A percentile compares a stretch with the other conserved stretches of the same genome.
Conservation (phyloP, 768 basidiomycete species). For the Amanita molliuscula region DNA sequence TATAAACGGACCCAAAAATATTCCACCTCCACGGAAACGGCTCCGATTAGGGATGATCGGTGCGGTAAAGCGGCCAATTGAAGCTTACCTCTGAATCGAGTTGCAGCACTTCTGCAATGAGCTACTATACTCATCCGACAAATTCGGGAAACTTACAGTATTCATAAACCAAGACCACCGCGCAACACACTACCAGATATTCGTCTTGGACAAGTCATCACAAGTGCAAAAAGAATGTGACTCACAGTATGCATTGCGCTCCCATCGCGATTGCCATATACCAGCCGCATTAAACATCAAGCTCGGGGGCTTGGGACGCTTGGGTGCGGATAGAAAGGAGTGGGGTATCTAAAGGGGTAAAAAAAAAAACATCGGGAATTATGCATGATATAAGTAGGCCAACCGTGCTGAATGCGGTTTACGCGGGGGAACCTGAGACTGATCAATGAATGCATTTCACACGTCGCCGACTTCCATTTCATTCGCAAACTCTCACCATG, state of each 20-base stretch:
- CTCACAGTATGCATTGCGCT: slow-evolving; percentile 7
- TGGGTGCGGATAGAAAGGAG: too few relatives aligned
- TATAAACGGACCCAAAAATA: slow-evolving; percentile 17
- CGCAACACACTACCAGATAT: slow-evolving; percentile 12
- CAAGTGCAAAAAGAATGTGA: background rate
- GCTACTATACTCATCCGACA: background rate
- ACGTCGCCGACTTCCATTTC: too few relatives aligned
- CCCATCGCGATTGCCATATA: slow-evolving; percentile 5
- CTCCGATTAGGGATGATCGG: background rate
- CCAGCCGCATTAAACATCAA: slow-evolving; percentile 1
- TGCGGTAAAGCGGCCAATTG: background rate
- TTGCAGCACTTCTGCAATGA: slow-evolving; percentile 12
- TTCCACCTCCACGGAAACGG: slow-evolving; percentile 13
- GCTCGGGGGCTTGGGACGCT: background rate
- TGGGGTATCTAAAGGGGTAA: too few relatives aligned
- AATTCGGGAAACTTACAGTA: slow-evolving; percentile 11
- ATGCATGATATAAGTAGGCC: too few relatives aligned
- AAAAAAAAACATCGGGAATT: too few relatives aligned
- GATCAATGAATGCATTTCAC: too few relatives aligned
- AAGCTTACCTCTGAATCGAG: slow-evolving; percentile 14
- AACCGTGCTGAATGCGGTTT: too few relatives aligned
- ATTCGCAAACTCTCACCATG: too few relatives aligned
- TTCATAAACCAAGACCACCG: slow-evolving; percentile 16
- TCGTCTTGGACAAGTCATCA: background rate
- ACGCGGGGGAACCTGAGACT: too few relatives aligned